Evolutionary conservation across 805 yeast genomes (phyloP), one percentile per base, ranked within the genome.

Genomic region (Lachancea lanzarotensis): DNA sequence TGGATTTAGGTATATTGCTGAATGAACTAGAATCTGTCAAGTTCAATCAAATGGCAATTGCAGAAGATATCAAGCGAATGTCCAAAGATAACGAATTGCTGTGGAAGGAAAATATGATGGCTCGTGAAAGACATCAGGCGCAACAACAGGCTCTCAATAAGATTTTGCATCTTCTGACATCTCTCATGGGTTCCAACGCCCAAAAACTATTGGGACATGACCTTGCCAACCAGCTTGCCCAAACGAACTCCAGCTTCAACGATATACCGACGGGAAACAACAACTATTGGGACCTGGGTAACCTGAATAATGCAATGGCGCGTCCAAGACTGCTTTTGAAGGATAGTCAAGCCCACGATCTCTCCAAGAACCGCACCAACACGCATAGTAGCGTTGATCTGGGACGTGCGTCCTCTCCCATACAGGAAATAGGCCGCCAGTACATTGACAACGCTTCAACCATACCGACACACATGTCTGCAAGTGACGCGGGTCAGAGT

Each of bases 71-170:
- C 50, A 71, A 83, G 53, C 73, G 97, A 46, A 79, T 93, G 32
- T 75, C 89, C 47, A 82, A 82, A 48, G 98, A 93, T 60, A 93
- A 91, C 66, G 91, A 87, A 60, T 65, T 87, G 56, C 67, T 93
- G 37, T 93, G 98, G 98, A 82, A 83, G 49, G 98, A 93, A 60
- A 83, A 88, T 56, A 81, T 75, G 60, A 68, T 81, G 46, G 82
- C 91, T 5, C 73, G 97, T 43, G 97, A 91, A 61, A 77, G 90
- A 51, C 86, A 90, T 63, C 79, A 83, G 55, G 74, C 81, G 29
- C 98, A 93, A 61, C 81, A 91, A 34, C 91, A 85, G 50, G 87
- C 96, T 18, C 71, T 93, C 45, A 95, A 89, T 52, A 84, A 86
- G 51, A 91, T 93, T 41, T 67, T 93, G 55, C 78, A 93, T 54